Evolutionary conservation across 305 asterid genomes (phyloP).

Genomic region (Stenogyne calaminthoides): DNA sequence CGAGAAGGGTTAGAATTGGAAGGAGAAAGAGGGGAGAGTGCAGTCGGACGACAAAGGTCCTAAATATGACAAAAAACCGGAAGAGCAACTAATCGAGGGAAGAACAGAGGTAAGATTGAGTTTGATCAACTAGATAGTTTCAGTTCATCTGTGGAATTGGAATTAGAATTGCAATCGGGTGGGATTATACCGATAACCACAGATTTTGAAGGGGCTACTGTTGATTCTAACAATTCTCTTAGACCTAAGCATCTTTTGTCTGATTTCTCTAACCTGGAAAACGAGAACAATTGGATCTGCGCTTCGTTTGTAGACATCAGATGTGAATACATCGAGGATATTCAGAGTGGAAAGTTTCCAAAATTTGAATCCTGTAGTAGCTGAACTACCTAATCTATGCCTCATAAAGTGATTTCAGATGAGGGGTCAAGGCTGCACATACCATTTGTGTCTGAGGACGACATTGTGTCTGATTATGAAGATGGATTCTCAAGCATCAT

Average conservation of each 20-base stretch:
- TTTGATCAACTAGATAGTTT: constrained; percentile 25
- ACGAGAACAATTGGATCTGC: constrained; percentile 72
- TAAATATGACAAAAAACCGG: too few relatives aligned
- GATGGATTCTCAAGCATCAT: constrained; percentile 92
- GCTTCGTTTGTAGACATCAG: constrained; percentile 67
- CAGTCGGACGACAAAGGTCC: too few relatives aligned
- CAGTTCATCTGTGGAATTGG: constrained; percentile 32
- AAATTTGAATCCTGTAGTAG: constrained; percentile 56
- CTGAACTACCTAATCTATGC: constrained; percentile 47
- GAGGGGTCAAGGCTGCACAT: constrained; percentile 78
- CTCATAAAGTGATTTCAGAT: constrained; percentile 57
- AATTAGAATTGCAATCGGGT: constrained; percentile 32
- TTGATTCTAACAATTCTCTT: constrained; percentile 37
- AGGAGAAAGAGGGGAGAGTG: too few relatives aligned
- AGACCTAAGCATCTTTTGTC: constrained; percentile 38
- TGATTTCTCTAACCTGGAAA: constrained; percentile 39
- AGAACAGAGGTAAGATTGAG: too few relatives aligned
- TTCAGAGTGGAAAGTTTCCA: constrained; percentile 64
- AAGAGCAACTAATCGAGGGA: too few relatives aligned
- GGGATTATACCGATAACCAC: constrained; percentile 41
- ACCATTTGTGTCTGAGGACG: constrained; percentile 66
- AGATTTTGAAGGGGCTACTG: constrained; percentile 36
- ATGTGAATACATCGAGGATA: constrained; percentile 60
- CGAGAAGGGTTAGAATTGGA: too few relatives aligned
- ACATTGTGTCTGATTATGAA: constrained; percentile 80